Percentiles rank a stretch among this genome's conserved stretches.
phyloP scores from a whole-genome alignment of 2,329 filamentous ascomycete species.

The Cercospora zeae-maydis region DNA sequence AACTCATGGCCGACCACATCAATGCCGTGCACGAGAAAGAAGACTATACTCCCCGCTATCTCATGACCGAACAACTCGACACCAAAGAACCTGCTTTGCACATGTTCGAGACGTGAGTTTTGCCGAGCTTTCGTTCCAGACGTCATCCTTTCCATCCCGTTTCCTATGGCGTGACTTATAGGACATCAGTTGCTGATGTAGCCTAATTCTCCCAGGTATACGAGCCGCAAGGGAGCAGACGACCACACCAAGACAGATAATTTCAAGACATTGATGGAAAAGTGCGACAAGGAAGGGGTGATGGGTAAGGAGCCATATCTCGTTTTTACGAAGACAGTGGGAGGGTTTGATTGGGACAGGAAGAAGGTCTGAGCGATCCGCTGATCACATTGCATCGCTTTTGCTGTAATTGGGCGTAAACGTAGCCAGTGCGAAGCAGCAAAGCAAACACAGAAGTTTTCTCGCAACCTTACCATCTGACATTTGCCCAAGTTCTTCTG shows the following conservation, averaged over 20 bases:
- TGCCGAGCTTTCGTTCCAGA: too few relatives aligned
- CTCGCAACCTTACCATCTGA: not conserved
- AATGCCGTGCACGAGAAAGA: slow-evolving; percentile 21
- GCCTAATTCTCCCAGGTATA: slow-evolving; percentile 15
- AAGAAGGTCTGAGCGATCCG: slow-evolving; percentile 11
- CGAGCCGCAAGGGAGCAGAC: slow-evolving; percentile 19
- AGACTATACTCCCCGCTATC: slow-evolving; percentile 25
- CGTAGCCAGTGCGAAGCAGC: not conserved
- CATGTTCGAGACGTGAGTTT: slow-evolving; percentile 27
- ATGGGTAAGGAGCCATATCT: slow-evolving; percentile 23
- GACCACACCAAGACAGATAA: slow-evolving; percentile 22
- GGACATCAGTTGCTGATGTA: too few relatives aligned
- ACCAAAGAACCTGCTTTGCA: slow-evolving; percentile 22
- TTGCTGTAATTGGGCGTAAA: not conserved
- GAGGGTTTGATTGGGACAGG: slow-evolving; percentile 25
- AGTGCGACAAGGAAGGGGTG: slow-evolving; percentile 21
- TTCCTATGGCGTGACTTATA: too few relatives aligned
- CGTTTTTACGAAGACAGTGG: slow-evolving; percentile 23
- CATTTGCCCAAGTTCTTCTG: too few relatives aligned
- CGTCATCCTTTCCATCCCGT: too few relatives aligned
- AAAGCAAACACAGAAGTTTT: not conserved
- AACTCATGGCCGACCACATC: slow-evolving; percentile 19
- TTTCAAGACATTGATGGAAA: slow-evolving; percentile 22
- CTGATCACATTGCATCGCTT: not conserved
- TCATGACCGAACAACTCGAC: slow-evolving; percentile 26